Evolutionary conservation across 495 filamentous ascomycete genomes (phyloP), one percentile per base, ranked within the genome.

Genomic region (Lepidopterella palustris): DNA sequence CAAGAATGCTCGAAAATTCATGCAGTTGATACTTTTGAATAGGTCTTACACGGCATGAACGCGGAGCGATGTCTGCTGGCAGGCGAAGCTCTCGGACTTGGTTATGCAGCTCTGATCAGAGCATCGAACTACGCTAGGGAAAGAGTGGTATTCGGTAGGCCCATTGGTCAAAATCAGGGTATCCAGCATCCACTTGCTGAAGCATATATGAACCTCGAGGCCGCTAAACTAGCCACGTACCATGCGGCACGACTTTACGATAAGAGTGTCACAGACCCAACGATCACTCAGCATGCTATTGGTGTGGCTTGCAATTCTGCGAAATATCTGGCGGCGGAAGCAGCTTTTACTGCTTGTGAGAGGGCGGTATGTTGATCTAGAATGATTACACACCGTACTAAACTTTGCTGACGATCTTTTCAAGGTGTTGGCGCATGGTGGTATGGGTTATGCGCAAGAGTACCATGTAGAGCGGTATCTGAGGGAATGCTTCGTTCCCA

Each of bases 41-140:
- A 72, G 73, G 79, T 92, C 39, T 77, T 91, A 5, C 87, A 90
- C 70, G 88, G 88, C 23, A 88, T 92, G 88, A 92, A 90, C 61
- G 87, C 87, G 4, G 88, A 92, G 71, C 81, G 88, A 27, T 87
- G 85, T 67, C 79, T 90, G 3, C 76, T 90, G 0, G 87, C 86
- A 13, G 88, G 86, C 39, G 88, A 91, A 77, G 87, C 88, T 0
- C 73, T 91, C 3, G 87, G 88, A 4, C 75, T 91, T 4, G 88
- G 88, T 0, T 90, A 90, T 63, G 85, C 80, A 0, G 87, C 87
- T 1, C 74, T 92, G 25, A 77, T 78, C 39, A 77, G 78, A 53
- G 85, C 87, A 0, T 74, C 85, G 0, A 75, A 77, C 21, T 90
- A 91, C 63, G 87, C 87, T 1, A 77, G 79, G 49, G 83, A 88